Base-by-base conservation (phyloP, 306 rosid genomes). In the Malus asiatica region DNA sequence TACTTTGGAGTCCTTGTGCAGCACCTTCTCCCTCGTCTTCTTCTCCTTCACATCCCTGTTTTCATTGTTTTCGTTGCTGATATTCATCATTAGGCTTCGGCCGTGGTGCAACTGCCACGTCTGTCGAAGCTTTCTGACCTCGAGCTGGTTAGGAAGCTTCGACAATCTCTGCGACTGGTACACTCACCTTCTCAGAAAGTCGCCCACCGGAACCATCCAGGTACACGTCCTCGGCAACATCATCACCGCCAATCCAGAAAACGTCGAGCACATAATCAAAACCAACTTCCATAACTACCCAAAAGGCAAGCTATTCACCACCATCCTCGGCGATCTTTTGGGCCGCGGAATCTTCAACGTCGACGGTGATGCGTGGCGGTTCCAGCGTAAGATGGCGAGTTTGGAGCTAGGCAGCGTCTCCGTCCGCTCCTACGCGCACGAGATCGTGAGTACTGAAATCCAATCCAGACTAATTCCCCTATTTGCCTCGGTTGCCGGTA, bases 331-430 rank as follows among this genome's bases (percentile, higher is more conserved):
- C 48, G 97, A 94, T 53, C 91, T 94, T n/a, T 68, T 94, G 0
- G 98, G 98, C 57, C 84, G 84, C 0, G 97, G 98, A 4, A 94
- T 94, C 52, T 94, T 94, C 88, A 94, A 94, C 19, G 91, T 84
- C 14, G 98, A 94, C 44, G 98, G 97, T 4, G 79, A 89, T 0
- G 29, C 82, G 0, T 94, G 98, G 98, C 77, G 0, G 35, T 94
- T 90, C 44, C 98, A 94, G 27, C 87, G 98, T 10, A 95, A 95
- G 64, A 86, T 90, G 91, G 97, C 99, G 0, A 88, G 97, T 40
- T 16, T 89, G 0, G 97, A 92, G 52, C 92, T 95, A 0, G 99
- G 97, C 0, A 89, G 90, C 69, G 70, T 89, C 3, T 72, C 92
- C 0, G 87, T 95, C 32, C 87, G 97, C 6, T 78, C 90, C 44